Conservation (phyloP, 139 green algal genomes). For the Klebsormidium nitens region DNA sequence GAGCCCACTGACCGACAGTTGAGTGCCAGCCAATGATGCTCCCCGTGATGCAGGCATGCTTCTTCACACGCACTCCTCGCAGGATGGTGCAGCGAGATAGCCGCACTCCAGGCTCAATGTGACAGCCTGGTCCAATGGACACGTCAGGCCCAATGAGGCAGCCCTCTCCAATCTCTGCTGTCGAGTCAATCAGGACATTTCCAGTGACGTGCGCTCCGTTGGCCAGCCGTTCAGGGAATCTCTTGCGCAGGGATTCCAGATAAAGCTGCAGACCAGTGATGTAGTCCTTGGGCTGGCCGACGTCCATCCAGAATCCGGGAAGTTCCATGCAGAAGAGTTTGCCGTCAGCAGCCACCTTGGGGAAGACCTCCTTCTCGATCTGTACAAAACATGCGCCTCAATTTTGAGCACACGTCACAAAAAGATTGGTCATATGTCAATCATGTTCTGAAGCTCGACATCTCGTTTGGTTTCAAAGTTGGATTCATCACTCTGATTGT, state of each 20-base stretch:
- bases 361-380: constrained; percentile 96
- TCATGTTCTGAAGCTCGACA: too few relatives aligned
- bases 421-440: too few relatives aligned
- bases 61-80: constrained; percentile 51
- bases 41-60: constrained; percentile 67
- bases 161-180: constrained; percentile 60
- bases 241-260: constrained; percentile 61
- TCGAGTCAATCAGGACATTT: constrained; percentile 46
- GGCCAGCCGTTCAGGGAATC: constrained; percentile 27
- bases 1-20: constrained; percentile 66
- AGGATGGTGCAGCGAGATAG: constrained; percentile 36
- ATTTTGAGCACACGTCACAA: too few relatives aligned
- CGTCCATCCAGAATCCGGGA: constrained; percentile 97
- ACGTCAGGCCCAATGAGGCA: constrained; percentile 88
- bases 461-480: too few relatives aligned
- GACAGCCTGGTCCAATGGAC: constrained; percentile 73
- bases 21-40: constrained; percentile 89
- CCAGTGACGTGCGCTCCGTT: constrained; percentile 24
- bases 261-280: constrained; percentile 80
- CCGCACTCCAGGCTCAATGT: constrained; percentile 85
- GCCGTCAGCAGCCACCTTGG: constrained; percentile 75
- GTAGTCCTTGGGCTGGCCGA: constrained; percentile 94
- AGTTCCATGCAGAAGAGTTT: constrained; percentile 84
- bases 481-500: too few relatives aligned
- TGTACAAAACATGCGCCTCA: too few relatives aligned